Conservation (phyloP, 2,329 filamentous ascomycete genomes). For the Scolecobasidium constrictum region DNA sequence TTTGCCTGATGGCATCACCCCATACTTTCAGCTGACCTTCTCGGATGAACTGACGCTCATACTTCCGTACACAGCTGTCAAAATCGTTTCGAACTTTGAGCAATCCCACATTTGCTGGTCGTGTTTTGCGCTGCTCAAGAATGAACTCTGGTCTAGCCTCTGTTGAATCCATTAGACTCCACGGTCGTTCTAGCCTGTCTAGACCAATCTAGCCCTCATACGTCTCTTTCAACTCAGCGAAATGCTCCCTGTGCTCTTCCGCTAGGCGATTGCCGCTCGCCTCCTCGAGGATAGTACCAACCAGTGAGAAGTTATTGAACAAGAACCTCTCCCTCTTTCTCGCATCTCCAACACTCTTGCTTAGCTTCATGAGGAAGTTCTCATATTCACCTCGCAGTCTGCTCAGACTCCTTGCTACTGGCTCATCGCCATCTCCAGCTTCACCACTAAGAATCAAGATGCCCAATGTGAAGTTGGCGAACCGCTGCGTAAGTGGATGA, state of each 20-base stretch:
- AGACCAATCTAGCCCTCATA: constrained; percentile 5
- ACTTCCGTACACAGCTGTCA: no score
- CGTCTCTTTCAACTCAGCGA: constrained; percentile 47
- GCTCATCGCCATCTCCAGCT: constrained; percentile 88
- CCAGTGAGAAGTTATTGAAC: constrained; percentile 90
- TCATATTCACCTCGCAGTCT: constrained; percentile 75
- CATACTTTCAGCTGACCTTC: no score
- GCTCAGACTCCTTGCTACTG: constrained; percentile 68
- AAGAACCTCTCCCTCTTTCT: constrained; percentile 79
- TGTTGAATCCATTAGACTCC: no score
- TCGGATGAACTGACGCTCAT: no score
- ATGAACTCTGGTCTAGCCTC: no score
- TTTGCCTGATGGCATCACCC: background rate
- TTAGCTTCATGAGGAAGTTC: constrained; percentile 66
- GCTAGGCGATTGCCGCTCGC: constrained; percentile 62
- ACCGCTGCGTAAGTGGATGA: constrained; percentile 87
- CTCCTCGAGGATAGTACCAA: constrained; percentile 78
- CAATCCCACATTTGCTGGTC: no score
- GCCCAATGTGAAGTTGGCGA: constrained; percentile 82
- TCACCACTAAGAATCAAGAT: constrained; percentile 77
- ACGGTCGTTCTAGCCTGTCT: no score
- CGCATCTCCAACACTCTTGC: constrained; percentile 61
- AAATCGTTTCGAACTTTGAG: no score
- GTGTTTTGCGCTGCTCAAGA: no score
- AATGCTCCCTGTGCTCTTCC: constrained; percentile 63